phyloP scores from a whole-genome alignment of 768 basidiomycete species.

The Agaricus subrufescens region DNA sequence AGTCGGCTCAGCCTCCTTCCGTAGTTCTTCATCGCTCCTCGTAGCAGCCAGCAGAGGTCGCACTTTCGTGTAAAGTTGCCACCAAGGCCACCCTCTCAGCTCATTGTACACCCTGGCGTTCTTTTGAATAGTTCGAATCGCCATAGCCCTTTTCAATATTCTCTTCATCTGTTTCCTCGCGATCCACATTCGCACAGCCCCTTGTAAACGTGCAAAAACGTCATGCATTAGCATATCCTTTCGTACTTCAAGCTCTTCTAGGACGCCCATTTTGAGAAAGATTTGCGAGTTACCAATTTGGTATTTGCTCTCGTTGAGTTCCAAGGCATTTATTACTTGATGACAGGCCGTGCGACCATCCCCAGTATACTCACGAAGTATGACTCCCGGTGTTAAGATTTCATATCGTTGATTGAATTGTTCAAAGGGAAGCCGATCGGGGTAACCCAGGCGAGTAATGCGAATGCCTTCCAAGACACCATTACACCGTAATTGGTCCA shows the following conservation, averaged over 20 bases:
- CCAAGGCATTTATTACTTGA: conserved; percentile 84
- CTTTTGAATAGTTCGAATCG: conserved; percentile 87
- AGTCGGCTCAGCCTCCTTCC: conserved; percentile 77
- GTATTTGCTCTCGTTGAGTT: conserved; percentile 80
- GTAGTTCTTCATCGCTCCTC: conserved; percentile 86
- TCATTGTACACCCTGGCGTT: conserved; percentile 92
- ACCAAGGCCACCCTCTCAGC: conserved; percentile 97
- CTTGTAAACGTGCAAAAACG: conserved; percentile 85
- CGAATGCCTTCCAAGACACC: conserved; percentile 99
- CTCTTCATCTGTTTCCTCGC: conserved; percentile 91
- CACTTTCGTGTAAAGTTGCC: conserved; percentile 96
- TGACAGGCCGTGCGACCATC: conserved; percentile 93
- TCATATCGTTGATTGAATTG: conserved; percentile 98
- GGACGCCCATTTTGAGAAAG: conserved; percentile 97
- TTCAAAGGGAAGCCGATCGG: conserved; percentile 93
- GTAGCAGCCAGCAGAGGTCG: conserved; percentile 92
- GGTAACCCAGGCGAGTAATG: conserved; percentile 95
- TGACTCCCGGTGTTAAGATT: conserved; percentile 88
- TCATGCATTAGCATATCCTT: conserved; percentile 85
- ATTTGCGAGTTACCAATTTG: conserved; percentile 96
- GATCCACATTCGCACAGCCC: conserved; percentile 78
- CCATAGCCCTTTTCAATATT: conserved; percentile 86
- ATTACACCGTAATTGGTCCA: conserved; percentile 96
- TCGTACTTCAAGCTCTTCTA: conserved; percentile 93
- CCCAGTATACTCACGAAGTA: conserved; percentile 88